Evolutionary conservation across 805 yeast genomes (phyloP), one percentile per base, ranked within the genome.

Genomic region (Scheffersomyces spartinae): DNA sequence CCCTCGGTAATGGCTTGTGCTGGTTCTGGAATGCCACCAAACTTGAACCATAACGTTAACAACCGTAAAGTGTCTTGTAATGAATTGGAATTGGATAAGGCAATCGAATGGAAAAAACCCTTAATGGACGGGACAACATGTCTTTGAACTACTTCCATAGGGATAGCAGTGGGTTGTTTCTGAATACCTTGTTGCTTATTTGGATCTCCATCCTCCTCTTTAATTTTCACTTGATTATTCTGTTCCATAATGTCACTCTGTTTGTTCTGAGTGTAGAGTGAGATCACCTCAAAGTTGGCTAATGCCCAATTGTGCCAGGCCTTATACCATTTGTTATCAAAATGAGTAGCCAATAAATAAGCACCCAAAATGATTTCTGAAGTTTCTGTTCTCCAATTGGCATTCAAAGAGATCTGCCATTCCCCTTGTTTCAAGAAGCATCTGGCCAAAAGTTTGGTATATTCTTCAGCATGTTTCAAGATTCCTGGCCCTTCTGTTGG

Each of bases 231-330:
- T 32, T 40, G 45, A 15, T 11, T 15, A 10, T 9, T 47, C 25
- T 45, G 56, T 18, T 47, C 55, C 40, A 48, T 40, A 8, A 38
- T 44, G 9, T 41, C 50, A n/a, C 31, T 32, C 17, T 40, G 40
- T 11, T 35, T 39, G 27, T 40, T 49, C 29, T 49, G 57, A 18
- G 54, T 46, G 43, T 64, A 55, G 15, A 78, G 61, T 0, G 95
- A 79, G 12, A 88, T 79, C 1, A 88, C 97, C 46, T 91, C 96
- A 47, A 86, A 91, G 50, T 93, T 91, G 1, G 97, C 96, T 44
- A 93, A 61, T 0, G 98, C 98, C 99, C 99, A 91, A 45, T 85
- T 88, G 48, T 91, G 99, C 98, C 98, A 93, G 10, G 97, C 98
- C 45, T 93, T 91, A 44, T 91, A 91, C 95, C 98, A 91, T 13